These are phyloP conservation scores for Cupressus sempervirens DNA, from an alignment of 75 land plant genomes.

Conservation along the genomic window DNA sequence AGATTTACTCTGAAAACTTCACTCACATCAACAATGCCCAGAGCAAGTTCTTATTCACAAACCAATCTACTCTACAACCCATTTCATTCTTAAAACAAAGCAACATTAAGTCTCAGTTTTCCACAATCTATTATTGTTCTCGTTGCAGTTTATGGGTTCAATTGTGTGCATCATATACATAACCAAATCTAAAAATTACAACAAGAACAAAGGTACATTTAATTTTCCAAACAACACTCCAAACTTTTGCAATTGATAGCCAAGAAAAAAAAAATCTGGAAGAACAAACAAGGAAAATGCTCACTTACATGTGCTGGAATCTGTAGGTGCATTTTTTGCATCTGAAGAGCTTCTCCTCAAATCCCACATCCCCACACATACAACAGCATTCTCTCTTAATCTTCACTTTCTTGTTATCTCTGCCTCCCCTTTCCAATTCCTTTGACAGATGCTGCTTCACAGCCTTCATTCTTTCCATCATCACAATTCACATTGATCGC, in stretches of 20 bases:
- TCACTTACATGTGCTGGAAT: constrained; percentile 18
- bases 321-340: constrained; percentile 10
- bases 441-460: background rate
- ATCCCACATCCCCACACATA: constrained; percentile 21
- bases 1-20: background rate
- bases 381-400: constrained; percentile 10
- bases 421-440: background rate
- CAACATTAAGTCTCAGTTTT: no score
- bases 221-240: background rate
- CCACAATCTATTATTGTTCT: no score
- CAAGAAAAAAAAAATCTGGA: no score
- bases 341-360: constrained; percentile 12
- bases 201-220: no score
- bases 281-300: background rate
- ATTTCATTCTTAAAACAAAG: no score
- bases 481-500: background rate
- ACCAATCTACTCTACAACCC: background rate
- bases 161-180: no score
- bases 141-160: no score
- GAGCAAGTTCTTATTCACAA: background rate
- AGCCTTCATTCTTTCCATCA: background rate
- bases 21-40: background rate
- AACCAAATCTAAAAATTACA: no score
- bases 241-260: background rate
- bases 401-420: background rate